Evolutionary conservation across 83 land plant species (phyloP).

Genomic region (Picea mariana): DNA sequence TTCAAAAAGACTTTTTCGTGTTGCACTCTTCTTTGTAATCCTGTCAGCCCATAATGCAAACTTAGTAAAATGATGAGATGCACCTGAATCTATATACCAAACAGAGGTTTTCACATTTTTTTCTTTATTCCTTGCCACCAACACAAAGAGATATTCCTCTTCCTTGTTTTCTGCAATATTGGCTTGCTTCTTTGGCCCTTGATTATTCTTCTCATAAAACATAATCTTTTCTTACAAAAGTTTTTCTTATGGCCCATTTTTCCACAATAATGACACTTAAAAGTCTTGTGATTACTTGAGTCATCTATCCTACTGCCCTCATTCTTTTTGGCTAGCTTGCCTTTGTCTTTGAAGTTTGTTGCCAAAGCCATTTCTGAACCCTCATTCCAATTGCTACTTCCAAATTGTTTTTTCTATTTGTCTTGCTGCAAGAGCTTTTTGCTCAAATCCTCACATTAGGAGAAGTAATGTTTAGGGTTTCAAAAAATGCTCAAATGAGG

Average conservation of each 20-base stretch:
- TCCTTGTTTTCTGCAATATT: neutral
- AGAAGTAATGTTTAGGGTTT: too few species aligned
- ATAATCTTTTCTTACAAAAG: neutral
- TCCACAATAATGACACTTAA: neutral
- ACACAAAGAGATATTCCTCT: neutral
- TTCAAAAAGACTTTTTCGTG: too few species aligned
- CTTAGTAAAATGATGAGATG: neutral
- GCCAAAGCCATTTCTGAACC: too few species aligned
- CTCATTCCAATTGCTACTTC: too few species aligned
- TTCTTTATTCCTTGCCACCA: neutral
- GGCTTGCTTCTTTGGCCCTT: conserved; percentile 3
- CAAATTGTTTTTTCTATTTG: too few species aligned
- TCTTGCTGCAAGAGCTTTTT: too few species aligned
- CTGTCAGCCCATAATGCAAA: too few species aligned
- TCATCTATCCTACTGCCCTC: neutral
- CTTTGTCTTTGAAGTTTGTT: too few species aligned
- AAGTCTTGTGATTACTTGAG: neutral
- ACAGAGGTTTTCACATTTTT: too few species aligned
- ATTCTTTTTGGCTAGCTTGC: neutral
- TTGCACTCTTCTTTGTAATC: too few species aligned
- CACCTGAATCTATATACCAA: neutral
- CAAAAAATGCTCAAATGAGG: too few species aligned
- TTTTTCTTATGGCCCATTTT: neutral
- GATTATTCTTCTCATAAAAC: neutral
- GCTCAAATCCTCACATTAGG: too few species aligned